Conservation (phyloP, 768 basidiomycete genomes). For the Suillus bovinus region DNA sequence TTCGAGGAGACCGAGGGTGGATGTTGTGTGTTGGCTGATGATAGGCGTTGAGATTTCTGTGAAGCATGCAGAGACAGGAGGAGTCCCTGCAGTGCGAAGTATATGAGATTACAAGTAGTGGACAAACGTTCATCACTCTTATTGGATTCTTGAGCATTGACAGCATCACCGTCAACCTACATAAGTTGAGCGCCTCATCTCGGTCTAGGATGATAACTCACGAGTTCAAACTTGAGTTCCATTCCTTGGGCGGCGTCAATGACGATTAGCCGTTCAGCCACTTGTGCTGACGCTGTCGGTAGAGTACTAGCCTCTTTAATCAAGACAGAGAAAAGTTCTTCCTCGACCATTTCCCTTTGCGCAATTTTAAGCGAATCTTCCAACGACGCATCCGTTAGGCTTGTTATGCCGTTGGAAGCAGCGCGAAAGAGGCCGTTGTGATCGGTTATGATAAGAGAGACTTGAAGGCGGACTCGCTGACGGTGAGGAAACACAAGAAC, state of each 20-base stretch:
- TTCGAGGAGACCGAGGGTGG: conserved; percentile 12
- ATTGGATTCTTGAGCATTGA: conserved; percentile 14
- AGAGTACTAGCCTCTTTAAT: conserved; percentile 77
- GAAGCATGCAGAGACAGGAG: conserved; percentile 60
- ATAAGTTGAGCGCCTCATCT: conserved; percentile 7
- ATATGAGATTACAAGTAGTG: conserved; percentile 66
- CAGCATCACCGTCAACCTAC: conserved; percentile 37
- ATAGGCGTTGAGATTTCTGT: conserved; percentile 44
- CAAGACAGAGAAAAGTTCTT: conserved; percentile 75
- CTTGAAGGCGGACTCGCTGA: conserved; percentile 60
- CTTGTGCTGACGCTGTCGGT: conserved; percentile 73
- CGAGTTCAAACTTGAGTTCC: conserved; percentile 74
- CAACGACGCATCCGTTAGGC: conserved; percentile 37
- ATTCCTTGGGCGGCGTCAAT: conserved; percentile 74
- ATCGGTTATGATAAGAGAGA: conserved; percentile 47
- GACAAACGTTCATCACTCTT: conserved; percentile 20
- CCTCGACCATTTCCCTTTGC: conserved; percentile 74
- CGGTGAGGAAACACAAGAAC: conserved; percentile 63
- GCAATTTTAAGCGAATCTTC: conserved; percentile 55
- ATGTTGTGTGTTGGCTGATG: conserved; percentile 27
- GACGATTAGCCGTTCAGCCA: conserved; percentile 75
- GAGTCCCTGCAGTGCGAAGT: conserved; percentile 61
- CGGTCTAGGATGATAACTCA: conserved; percentile 38
- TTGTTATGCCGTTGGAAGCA: conserved; percentile 39
- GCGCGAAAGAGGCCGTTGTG: conserved; percentile 33